Conservation (phyloP, 164 flowering plant species). For the Santalum album region DNA sequence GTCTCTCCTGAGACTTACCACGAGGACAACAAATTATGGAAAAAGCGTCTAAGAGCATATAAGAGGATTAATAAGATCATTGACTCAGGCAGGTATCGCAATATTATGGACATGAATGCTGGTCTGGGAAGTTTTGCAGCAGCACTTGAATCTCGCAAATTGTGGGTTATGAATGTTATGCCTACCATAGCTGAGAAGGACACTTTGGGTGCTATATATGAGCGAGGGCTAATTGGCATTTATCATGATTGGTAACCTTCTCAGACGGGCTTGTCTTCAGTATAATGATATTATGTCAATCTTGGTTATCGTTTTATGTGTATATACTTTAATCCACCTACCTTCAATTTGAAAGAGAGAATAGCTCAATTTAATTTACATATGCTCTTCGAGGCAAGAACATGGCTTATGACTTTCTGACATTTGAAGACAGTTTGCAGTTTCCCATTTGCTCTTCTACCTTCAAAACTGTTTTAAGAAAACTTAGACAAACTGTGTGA, state of each 20-base stretch:
- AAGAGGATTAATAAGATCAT: conserved; percentile 33
- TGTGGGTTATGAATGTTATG: conserved; percentile 61
- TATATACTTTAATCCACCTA: too few species aligned
- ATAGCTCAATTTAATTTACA: too few species aligned
- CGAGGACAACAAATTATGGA: conserved; percentile 33
- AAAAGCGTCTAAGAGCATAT: conserved; percentile 38
- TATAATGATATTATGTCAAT: not conserved
- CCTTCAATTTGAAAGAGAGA: too few species aligned
- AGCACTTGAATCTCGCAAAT: conserved; percentile 36
- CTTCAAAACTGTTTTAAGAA: too few species aligned
- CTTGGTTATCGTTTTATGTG: not conserved
- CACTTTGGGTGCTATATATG: conserved; percentile 36
- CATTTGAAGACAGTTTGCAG: too few species aligned
- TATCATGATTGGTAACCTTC: conserved; percentile 50
- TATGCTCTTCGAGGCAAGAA: too few species aligned
- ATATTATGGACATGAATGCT: conserved; percentile 50
- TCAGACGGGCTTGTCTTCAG: not conserved
- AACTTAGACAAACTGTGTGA: not conserved
- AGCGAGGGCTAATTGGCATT: conserved; percentile 46
- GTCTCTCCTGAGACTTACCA: conserved; percentile 24
- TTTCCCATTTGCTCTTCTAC: too few species aligned
- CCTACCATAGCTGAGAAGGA: conserved; percentile 44
- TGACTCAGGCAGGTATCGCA: conserved; percentile 44
- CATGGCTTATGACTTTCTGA: too few species aligned
- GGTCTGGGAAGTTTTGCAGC: conserved; percentile 58